These are phyloP conservation scores for Lipomyces chichibuensis DNA, from an alignment of 805 yeast species.

Conservation along the genomic window DNA sequence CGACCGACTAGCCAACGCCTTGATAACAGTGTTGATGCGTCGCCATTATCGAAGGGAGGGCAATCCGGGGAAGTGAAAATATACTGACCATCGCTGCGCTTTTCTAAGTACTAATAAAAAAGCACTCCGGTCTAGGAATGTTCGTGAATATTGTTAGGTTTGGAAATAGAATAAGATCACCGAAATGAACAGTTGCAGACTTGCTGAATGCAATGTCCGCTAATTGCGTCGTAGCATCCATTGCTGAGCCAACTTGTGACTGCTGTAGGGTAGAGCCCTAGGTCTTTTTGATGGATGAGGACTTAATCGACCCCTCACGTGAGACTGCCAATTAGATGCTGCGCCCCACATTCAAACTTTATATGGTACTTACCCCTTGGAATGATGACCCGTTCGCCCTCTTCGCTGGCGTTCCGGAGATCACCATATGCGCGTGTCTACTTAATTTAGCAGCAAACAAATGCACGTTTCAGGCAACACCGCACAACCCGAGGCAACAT, in stretches of 20 bases:
- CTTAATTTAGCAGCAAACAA: not conserved
- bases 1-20: not conserved
- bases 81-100: constrained; percentile 99
- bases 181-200: too few species aligned
- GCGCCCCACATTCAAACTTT: not conserved
- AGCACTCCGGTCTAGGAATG: constrained; percentile 85
- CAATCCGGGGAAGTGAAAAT: constrained; percentile 8
- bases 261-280: not conserved
- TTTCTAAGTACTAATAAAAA: constrained; percentile 40
- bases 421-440: not conserved
- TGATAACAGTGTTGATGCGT: not conserved
- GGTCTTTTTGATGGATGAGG: too few species aligned
- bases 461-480: not conserved
- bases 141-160: not conserved
- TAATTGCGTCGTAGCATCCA: not conserved
- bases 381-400: not conserved
- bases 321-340: too few species aligned
- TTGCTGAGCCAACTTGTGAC: not conserved
- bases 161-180: not conserved
- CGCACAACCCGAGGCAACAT: too few species aligned
- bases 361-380: not conserved
- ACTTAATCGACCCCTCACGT: too few species aligned
- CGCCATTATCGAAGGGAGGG: not conserved
- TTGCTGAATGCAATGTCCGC: too few species aligned
- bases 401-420: too few species aligned